phyloP scores from a whole-genome alignment of 2,329 filamentous ascomycete genomes.

The Bipolaris bicolor region DNA sequence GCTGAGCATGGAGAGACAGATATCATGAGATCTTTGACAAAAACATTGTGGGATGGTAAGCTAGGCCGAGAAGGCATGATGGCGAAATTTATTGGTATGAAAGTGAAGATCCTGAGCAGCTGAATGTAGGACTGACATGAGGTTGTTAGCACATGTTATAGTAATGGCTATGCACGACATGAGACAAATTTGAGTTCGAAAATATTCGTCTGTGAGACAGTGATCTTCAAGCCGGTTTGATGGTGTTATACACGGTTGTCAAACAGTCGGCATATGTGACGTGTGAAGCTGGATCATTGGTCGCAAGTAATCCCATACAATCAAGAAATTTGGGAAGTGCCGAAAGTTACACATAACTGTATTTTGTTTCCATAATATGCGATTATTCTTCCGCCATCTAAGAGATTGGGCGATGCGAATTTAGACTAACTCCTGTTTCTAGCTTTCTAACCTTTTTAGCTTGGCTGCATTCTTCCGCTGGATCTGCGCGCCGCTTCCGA shows the following conservation, averaged over 20 bases:
- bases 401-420: too few species aligned
- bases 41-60: neutral
- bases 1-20: conserved; percentile 8
- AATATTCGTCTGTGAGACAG: neutral
- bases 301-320: neutral
- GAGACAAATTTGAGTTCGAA: conserved; percentile 4
- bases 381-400: neutral
- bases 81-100: neutral
- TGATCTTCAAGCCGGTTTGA: neutral
- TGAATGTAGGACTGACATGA: neutral
- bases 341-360: too few species aligned
- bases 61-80: neutral
- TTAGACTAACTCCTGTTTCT: neutral
- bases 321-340: too few species aligned
- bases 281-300: neutral
- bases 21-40: conserved; percentile 1
- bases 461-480: neutral
- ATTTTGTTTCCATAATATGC: neutral
- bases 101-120: too few species aligned
- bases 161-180: neutral
- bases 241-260: neutral
- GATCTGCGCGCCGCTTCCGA: conserved; percentile 3
- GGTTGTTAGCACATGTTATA: neutral
- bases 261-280: neutral
- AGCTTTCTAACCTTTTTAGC: neutral